Percentiles rank a stretch among this genome's conserved stretches.
Conservation (phyloP, 2,329 filamentous ascomycete genomes). For the Geosmithia putterillii region DNA sequence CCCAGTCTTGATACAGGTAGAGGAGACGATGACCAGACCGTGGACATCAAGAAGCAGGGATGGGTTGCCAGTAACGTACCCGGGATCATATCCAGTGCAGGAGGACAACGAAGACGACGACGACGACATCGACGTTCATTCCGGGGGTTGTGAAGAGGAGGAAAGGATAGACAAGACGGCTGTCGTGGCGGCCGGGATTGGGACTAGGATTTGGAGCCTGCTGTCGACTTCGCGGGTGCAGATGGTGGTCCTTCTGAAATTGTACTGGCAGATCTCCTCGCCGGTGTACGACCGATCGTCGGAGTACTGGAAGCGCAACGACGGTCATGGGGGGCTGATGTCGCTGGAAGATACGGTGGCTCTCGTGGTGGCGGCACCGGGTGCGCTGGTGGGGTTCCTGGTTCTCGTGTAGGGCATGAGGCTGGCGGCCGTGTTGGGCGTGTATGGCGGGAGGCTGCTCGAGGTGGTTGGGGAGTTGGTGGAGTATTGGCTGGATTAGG, state of each 20-base stretch:
- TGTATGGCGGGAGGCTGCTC: conserved; percentile 9
- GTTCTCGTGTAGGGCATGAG: conserved; percentile 13
- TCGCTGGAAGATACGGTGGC: conserved; percentile 11
- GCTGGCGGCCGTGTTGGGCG: conserved; percentile 8
- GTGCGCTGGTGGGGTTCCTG: conserved; percentile 10
- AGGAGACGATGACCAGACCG: background rate
- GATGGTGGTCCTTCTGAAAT: conserved; percentile 6
- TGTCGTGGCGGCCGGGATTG: background rate
- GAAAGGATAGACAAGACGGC: background rate
- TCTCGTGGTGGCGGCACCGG: conserved; percentile 14
- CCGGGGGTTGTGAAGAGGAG: conserved; percentile 1
- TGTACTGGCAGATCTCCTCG: conserved; percentile 22
- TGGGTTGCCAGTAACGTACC: conserved; percentile 4
- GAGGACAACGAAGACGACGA: conserved; percentile 10
- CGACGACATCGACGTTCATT: conserved; percentile 17
- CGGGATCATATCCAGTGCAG: conserved; percentile 15
- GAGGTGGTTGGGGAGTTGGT: conserved; percentile 8
- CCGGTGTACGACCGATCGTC: conserved; percentile 26
- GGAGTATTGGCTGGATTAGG: conserved; percentile 10
- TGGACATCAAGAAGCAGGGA: background rate
- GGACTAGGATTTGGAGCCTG: background rate
- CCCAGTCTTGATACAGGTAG: too few species aligned
- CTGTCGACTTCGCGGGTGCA: background rate
- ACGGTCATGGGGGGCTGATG: conserved; percentile 8
- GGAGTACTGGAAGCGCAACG: conserved; percentile 17